A percentile compares a stretch with the other conserved stretches of the same genome.
Conservation (phyloP, 2,329 filamentous ascomycete species). For the Colletotrichum theobromicola region DNA sequence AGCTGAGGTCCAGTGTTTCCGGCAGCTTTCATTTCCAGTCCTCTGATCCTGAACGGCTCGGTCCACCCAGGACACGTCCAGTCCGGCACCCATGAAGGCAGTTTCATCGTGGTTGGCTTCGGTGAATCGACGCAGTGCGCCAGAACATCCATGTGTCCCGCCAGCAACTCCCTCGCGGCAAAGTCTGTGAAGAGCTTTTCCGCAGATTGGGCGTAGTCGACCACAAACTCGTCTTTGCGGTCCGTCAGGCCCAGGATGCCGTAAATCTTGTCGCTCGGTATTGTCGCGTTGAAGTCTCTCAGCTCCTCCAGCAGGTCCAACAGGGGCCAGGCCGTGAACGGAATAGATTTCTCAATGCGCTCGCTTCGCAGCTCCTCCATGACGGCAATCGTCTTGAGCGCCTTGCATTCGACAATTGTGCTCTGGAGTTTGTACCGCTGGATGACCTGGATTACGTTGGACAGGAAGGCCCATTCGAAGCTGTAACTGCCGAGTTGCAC, state of each 20-base stretch:
- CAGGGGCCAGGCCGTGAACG: background rate
- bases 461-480: background rate
- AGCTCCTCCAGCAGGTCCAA: constrained; percentile 1
- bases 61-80: constrained; percentile 19
- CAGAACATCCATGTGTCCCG: background rate
- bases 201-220: background rate
- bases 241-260: background rate
- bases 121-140: background rate
- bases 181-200: background rate
- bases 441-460: background rate
- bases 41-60: constrained; percentile 9
- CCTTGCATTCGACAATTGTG: background rate
- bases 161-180: background rate
- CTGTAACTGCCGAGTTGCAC: background rate
- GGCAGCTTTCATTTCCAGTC: background rate
- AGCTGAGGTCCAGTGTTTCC: background rate
- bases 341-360: background rate
- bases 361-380: background rate
- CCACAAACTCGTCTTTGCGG: background rate
- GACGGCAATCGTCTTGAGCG: background rate
- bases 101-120: background rate
- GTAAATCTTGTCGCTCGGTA: constrained; percentile 9
- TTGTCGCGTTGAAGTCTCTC: constrained; percentile 6
- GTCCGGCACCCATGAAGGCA: constrained; percentile 21
- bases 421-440: background rate